Base-by-base conservation (phyloP, 345 rosid genomes). In the Salix suchowensis region DNA sequence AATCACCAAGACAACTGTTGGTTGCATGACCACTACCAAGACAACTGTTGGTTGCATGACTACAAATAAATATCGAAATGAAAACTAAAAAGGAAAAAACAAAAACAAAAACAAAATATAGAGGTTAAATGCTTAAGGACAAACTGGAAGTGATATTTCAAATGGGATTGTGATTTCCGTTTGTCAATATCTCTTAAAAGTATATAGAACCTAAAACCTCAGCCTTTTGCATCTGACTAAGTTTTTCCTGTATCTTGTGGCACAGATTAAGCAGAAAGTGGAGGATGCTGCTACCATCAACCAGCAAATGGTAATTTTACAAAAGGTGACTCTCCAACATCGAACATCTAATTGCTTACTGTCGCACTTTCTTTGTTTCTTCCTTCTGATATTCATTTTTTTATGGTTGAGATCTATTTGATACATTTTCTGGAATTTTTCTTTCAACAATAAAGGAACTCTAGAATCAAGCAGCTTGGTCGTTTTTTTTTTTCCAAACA, bases 191-290 rank as follows among this genome's bases (percentile, higher is more conserved):
- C 60, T 28, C 23, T 30, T 40, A 1, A 6, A 4, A 4, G 30
- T 30, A 60, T 67, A 26, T n/a, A 42, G 18, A 23, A 44, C 32
- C 5, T 64, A 60, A 67, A 66, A 71, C 10, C 13, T 69, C 67
- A 68, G 62, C 39, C 65, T 32, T 1, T 50, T n/a, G 2, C 40
- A 44, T 44, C 19, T 52, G 34, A 84, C 62, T 73, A 48, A 73
- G 37, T 65, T 44, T 44, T 58, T 40, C 65, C 42, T 72, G 61
- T 42, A 10, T 74, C 68, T 23, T 58, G 26, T 77, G 58, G 26
- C 71, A 78, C 92, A 92, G 93, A 76, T 88, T 21, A 94, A 86
- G 83, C 90, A 82, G 76, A 74, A 82, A 40, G 64, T 79, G 74
- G 87, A 79, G 71, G 86, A 80, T 77, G 74, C 81, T 42, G 65